Percentiles rank a stretch among this genome's conserved stretches.
These are phyloP conservation scores for Nemania sp. DNA, from an alignment of 2,329 filamentous ascomycete genomes.

Conservation along the genomic window DNA sequence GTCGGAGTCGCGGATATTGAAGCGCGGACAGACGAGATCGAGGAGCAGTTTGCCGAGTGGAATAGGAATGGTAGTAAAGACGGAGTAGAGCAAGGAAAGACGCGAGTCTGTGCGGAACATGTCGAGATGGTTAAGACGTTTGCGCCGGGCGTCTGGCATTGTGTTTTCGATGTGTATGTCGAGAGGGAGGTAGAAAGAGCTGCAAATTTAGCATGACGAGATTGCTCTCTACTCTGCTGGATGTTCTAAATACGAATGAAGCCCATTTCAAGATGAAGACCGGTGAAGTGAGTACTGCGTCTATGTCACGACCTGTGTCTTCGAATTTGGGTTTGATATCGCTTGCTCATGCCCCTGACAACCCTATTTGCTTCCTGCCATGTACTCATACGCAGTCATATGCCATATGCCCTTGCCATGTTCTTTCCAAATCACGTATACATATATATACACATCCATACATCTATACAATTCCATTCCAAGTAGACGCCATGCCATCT, in stretches of 20 bases:
- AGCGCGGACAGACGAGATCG: slow-evolving; percentile 50
- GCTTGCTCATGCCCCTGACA: slow-evolving; percentile 4
- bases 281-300: too few relatives aligned
- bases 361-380: not conserved
- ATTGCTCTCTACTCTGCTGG: too few relatives aligned
- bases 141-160: slow-evolving; percentile 70
- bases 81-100: slow-evolving; percentile 4
- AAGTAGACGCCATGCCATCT: slow-evolving; percentile 19
- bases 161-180: slow-evolving; percentile 66
- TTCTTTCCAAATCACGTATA: slow-evolving; percentile 16
- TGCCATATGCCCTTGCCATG: not conserved
- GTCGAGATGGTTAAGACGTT: slow-evolving; percentile 70
- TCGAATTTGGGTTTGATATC: too few relatives aligned
- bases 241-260: too few relatives aligned
- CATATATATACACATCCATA: slow-evolving; percentile 21
- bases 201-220: slow-evolving; percentile 24
- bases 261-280: too few relatives aligned
- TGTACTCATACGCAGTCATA: slow-evolving; percentile 11
- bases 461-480: slow-evolving; percentile 16
- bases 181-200: slow-evolving; percentile 33
- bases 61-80: slow-evolving; percentile 35
- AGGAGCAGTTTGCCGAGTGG: slow-evolving; percentile 50
- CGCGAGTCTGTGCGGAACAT: slow-evolving; percentile 51
- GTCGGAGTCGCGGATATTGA: slow-evolving; percentile 59
- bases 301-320: too few relatives aligned